phyloP scores from a whole-genome alignment of 2,329 filamentous ascomycete genomes.

The Zasmidium citrigriseum region DNA sequence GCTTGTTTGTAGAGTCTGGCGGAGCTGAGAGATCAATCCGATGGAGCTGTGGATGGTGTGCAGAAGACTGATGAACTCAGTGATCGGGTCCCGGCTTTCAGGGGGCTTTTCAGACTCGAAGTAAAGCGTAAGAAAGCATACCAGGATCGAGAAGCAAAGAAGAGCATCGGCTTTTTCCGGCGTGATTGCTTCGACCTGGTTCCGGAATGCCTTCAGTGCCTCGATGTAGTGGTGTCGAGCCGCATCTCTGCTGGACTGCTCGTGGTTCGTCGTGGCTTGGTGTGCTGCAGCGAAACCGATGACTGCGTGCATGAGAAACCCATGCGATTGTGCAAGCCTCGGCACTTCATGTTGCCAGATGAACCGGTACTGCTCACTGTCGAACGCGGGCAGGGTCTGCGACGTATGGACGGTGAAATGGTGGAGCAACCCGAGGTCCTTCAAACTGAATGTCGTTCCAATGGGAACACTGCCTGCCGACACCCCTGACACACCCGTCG shows the following conservation, averaged over 20 bases:
- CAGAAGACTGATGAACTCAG: slow-evolving; percentile 8
- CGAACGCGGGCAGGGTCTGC: slow-evolving; percentile 14
- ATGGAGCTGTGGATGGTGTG: slow-evolving; percentile 11
- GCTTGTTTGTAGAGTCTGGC: slow-evolving; percentile 1
- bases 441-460: slow-evolving; percentile 1
- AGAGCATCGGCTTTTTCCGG: slow-evolving; percentile 12
- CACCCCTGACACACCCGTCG: not conserved
- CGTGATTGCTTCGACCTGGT: slow-evolving; percentile 2
- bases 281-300: slow-evolving; percentile 30
- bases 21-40: slow-evolving; percentile 7
- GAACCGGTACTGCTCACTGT: slow-evolving; percentile 23
- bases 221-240: slow-evolving; percentile 25
- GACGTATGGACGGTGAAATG: slow-evolving; percentile 16
- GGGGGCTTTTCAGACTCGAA: slow-evolving; percentile 10
- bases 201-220: slow-evolving; percentile 15
- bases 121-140: slow-evolving; percentile 11
- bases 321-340: slow-evolving; percentile 24
- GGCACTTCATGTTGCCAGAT: slow-evolving; percentile 29
- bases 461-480: not conserved
- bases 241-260: slow-evolving; percentile 10
- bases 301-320: slow-evolving; percentile 30
- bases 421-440: slow-evolving; percentile 17
- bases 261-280: not conserved
- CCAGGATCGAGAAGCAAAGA: slow-evolving; percentile 13
- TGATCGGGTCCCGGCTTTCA: slow-evolving; percentile 3